These are phyloP conservation scores for Ulmus americana DNA, from an alignment of 331 rosid genomes.

Conservation along the genomic window DNA sequence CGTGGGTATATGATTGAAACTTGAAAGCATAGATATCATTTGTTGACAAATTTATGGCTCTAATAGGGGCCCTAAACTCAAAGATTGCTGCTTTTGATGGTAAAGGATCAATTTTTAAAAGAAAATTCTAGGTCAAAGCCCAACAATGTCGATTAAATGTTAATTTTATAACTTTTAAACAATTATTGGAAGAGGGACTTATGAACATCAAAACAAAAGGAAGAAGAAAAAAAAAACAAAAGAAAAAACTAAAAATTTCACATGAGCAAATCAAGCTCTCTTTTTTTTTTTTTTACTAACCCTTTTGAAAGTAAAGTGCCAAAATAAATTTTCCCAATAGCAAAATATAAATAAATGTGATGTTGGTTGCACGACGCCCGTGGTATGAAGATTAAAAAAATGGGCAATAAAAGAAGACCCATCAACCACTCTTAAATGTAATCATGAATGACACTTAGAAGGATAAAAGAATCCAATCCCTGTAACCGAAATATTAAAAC, in stretches of 20 bases:
- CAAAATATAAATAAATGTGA: not conserved
- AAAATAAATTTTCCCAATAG: no score
- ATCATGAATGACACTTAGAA: conserved; percentile 9
- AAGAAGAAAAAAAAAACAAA: not conserved
- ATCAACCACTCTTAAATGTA: not conserved
- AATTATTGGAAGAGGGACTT: not conserved
- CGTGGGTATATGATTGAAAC: conserved; percentile 31
- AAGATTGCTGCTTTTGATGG: not conserved
- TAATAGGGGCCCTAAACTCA: conserved; percentile 28
- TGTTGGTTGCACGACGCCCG: not conserved
- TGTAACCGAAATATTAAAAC: not conserved
- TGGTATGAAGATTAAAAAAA: not conserved
- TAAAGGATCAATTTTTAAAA: no score
- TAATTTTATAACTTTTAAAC: not conserved
- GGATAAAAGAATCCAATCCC: conserved; percentile 8
- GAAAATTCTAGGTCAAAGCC: conserved; percentile 22
- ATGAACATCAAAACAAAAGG: not conserved
- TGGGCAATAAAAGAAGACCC: not conserved
- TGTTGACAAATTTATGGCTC: conserved; percentile 38
- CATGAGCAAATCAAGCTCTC: no score
- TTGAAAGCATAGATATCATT: conserved; percentile 36
- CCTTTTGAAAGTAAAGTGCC: no score
- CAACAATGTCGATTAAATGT: conserved; percentile 9
- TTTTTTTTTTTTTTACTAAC: no score
- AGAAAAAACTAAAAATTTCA: not conserved